Conservation (phyloP, 345 rosid species). For the Citrus australasica region DNA sequence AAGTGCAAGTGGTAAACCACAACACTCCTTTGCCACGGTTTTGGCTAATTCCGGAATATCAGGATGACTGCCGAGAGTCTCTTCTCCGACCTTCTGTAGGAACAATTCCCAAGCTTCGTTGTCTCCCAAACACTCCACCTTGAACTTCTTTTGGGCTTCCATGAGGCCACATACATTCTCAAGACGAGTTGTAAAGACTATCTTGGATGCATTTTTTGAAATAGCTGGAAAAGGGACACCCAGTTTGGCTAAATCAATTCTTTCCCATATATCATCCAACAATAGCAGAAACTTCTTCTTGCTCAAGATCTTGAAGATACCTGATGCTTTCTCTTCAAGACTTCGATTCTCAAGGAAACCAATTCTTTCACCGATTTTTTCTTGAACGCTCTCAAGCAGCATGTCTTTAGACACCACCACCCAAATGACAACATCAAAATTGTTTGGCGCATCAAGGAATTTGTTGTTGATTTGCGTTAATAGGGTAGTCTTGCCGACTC, state of each 20-base stretch:
- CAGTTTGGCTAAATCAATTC: neutral
- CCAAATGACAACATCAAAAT: neutral
- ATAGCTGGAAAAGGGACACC: conserved; percentile 23
- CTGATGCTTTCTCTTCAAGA: neutral
- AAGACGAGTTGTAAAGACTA: conserved; percentile 26
- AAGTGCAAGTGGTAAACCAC: conserved; percentile 20
- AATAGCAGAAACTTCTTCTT: conserved; percentile 18
- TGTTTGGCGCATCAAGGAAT: neutral
- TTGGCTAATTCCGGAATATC: conserved; percentile 5
- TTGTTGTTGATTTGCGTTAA: neutral
- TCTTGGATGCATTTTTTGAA: conserved; percentile 1
- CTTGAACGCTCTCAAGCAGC: neutral
- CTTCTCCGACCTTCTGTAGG: conserved; percentile 16
- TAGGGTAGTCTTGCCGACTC: neutral
- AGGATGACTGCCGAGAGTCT: neutral
- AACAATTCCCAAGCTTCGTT: conserved; percentile 17
- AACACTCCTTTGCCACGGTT: conserved; percentile 10
- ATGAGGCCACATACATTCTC: conserved; percentile 22
- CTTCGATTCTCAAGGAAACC: neutral
- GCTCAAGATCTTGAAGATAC: neutral
- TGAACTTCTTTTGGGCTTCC: conserved; percentile 19
- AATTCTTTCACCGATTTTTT: neutral
- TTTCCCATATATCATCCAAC: conserved; percentile 2
- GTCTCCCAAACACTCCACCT: conserved; percentile 12
- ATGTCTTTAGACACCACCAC: neutral